Percentiles rank a stretch among this genome's conserved stretches.
Evolutionary conservation across 2,329 filamentous ascomycete genomes (phyloP).

Genomic region (Alternaria sp.): DNA sequence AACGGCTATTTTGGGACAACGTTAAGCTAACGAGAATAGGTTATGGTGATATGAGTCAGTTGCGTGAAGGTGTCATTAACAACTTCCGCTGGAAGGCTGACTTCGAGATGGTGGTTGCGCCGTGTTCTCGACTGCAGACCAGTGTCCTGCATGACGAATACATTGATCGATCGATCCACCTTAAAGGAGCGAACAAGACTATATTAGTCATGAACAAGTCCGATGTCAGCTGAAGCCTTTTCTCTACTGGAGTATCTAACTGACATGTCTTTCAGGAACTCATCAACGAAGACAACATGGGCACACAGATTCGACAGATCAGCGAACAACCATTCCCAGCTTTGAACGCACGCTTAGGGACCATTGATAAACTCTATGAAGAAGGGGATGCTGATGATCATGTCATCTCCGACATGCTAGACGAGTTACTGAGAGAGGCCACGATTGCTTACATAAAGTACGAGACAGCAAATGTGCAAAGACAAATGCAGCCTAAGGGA

Average conservation of each 20-base stretch:
- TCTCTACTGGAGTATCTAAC: background rate
- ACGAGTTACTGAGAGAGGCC: background rate
- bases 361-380: background rate
- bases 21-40: constrained; percentile 4
- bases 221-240: constrained; percentile 11
- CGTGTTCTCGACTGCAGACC: constrained; percentile 2
- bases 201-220: constrained; percentile 17
- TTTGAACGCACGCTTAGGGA: background rate
- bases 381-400: background rate
- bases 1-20: background rate
- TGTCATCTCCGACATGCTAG: background rate
- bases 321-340: constrained; percentile 4
- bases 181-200: constrained; percentile 10
- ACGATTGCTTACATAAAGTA: constrained; percentile 6
- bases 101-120: constrained; percentile 20
- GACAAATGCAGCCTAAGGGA: constrained; percentile 1
- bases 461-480: constrained; percentile 1
- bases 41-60: constrained; percentile 21
- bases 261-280: background rate
- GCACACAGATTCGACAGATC: background rate
- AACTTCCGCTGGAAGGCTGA: constrained; percentile 12
- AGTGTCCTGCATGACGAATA: constrained; percentile 5
- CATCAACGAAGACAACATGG: background rate
- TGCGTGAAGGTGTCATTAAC: constrained; percentile 16
- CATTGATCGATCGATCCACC: constrained; percentile 9